These are phyloP conservation scores for Rhodofomes roseus DNA, from an alignment of 1,284 basidiomycete species.

Conservation along the genomic window DNA sequence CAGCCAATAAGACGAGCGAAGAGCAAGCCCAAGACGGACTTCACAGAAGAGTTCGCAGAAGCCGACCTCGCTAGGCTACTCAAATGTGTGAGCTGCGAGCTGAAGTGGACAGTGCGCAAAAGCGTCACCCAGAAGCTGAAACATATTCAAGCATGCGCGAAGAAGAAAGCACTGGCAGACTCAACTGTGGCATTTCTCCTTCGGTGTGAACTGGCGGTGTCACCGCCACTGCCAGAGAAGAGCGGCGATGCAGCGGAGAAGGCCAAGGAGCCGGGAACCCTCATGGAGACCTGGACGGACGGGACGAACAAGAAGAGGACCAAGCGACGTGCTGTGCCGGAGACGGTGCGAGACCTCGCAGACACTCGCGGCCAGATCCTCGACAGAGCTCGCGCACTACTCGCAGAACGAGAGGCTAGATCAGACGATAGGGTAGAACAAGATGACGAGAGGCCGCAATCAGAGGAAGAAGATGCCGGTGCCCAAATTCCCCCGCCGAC, in stretches of 20 bases:
- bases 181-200: conserved; percentile 56
- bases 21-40: conserved; percentile 9
- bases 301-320: conserved; percentile 39
- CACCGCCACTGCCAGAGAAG: conserved; percentile 16
- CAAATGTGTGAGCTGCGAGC: conserved; percentile 63
- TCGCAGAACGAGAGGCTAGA: conserved; percentile 21
- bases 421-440: background rate
- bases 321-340: conserved; percentile 36
- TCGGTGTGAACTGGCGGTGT: conserved; percentile 39
- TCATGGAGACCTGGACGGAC: conserved; percentile 52
- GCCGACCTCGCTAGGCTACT: conserved; percentile 42
- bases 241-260: conserved; percentile 26
- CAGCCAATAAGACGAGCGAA: background rate
- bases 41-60: conserved; percentile 39
- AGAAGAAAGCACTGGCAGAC: conserved; percentile 48
- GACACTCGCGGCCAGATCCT: conserved; percentile 52
- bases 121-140: conserved; percentile 52
- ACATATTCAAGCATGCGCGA: conserved; percentile 67
- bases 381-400: conserved; percentile 48
- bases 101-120: conserved; percentile 67
- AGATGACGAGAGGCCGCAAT: background rate
- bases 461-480: background rate
- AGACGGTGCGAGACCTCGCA: conserved; percentile 43
- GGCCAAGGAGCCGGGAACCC: conserved; percentile 34
- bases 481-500: conserved; percentile 27